phyloP scores from a whole-genome alignment of 2,329 filamentous ascomycete species.

The Mycosphaerella arachidis region DNA sequence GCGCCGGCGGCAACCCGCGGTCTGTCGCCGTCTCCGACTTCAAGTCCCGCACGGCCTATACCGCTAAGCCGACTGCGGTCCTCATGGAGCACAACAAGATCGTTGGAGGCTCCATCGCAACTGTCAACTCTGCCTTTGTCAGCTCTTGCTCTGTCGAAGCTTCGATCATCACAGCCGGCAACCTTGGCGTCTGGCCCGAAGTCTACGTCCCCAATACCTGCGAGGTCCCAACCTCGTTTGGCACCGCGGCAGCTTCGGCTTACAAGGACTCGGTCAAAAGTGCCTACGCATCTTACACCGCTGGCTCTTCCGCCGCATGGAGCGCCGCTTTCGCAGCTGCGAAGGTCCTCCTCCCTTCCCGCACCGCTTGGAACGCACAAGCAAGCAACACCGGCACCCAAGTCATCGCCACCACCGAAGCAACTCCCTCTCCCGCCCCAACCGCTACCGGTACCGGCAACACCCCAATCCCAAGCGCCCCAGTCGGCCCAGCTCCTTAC shows the following conservation, averaged over 20 bases:
- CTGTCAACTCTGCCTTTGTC: slow-evolving; percentile 18
- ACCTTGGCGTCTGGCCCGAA: slow-evolving; percentile 17
- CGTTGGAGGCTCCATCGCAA: slow-evolving; percentile 10
- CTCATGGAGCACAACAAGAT: slow-evolving; percentile 20
- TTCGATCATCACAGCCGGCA: slow-evolving; percentile 15
- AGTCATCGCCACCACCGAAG: background rate
- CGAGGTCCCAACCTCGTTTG: slow-evolving; percentile 18
- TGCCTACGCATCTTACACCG: slow-evolving; percentile 15
- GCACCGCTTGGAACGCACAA: slow-evolving; percentile 11
- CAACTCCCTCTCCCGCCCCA: background rate
- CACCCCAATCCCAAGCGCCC: background rate
- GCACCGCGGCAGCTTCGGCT: slow-evolving; percentile 16
- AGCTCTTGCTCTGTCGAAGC: slow-evolving; percentile 21
- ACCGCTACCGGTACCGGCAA: background rate
- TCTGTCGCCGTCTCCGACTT: slow-evolving; percentile 38
- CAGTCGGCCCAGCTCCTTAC: background rate
- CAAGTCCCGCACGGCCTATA: slow-evolving; percentile 38
- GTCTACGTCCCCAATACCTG: slow-evolving; percentile 24
- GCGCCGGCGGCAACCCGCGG: slow-evolving; percentile 38
- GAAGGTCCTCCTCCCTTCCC: slow-evolving; percentile 11
- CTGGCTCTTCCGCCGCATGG: slow-evolving; percentile 11
- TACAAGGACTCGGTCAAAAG: slow-evolving; percentile 8
- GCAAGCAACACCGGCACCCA: background rate
- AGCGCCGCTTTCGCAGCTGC: slow-evolving; percentile 15
- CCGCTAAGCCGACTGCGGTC: slow-evolving; percentile 26